Conservation (phyloP, 177 flowering plant species). For the Vitis hybrid region DNA sequence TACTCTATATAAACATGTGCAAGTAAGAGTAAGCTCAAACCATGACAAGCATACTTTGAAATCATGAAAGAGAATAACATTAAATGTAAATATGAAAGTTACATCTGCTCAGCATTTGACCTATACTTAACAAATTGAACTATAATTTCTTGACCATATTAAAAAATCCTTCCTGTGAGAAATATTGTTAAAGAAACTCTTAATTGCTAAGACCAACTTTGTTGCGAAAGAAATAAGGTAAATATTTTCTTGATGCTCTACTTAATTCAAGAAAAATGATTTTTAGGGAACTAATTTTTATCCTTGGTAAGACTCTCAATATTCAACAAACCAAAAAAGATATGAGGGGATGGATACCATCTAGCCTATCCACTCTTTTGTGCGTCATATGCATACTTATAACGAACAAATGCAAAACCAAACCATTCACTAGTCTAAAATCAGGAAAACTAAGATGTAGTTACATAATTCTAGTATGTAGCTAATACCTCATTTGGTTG, state of each 20-base stretch:
- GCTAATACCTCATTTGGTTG: no score
- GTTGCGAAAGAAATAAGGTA: no score
- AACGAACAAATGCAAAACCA: slow-evolving; percentile 74
- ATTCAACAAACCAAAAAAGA: no score
- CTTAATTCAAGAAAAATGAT: not conserved
- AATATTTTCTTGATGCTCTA: not conserved
- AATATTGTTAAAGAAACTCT: not conserved
- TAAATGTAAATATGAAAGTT: slow-evolving; percentile 11
- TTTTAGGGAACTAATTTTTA: no score
- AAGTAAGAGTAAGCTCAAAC: no score
- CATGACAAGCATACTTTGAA: no score
- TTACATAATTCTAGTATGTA: no score
- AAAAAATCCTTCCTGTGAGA: slow-evolving; percentile 56
- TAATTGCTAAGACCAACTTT: not conserved
- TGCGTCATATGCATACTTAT: slow-evolving; percentile 65
- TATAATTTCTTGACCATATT: slow-evolving; percentile 63
- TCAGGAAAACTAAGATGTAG: not conserved
- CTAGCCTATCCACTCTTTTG: slow-evolving; percentile 71
- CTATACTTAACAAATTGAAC: slow-evolving; percentile 81
- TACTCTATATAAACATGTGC: no score
- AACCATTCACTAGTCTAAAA: slow-evolving; percentile 73
- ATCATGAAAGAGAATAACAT: no score
- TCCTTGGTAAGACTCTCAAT: no score
- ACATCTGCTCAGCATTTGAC: slow-evolving; percentile 72
- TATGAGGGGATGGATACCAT: slow-evolving; percentile 31